Evolutionary conservation across 768 basidiomycete genomes (phyloP), one percentile per base, ranked within the genome.

Genomic region (Rhodocollybia butyracea): DNA sequence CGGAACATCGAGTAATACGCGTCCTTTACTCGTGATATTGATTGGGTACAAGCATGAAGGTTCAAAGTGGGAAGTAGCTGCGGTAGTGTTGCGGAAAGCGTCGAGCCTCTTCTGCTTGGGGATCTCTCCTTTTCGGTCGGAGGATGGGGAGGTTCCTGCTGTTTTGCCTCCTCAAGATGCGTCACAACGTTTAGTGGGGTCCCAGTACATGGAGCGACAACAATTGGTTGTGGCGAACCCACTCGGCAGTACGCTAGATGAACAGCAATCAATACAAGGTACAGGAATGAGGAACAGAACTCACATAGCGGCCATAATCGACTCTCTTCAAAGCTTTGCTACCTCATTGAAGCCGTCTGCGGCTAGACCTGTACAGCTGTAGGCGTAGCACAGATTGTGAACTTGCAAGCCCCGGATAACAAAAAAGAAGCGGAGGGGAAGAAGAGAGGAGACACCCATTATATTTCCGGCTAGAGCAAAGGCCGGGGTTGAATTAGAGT

Each of bases 281-380:
- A 10, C 21, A n/a, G 34, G 12, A 27, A 46, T 50, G 41, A 57
- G 30, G 15, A 51, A 55, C 31, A 22, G n/a, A 45, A 72, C 83
- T 68, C 66, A 86, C 89, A 67, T 90, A 91, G 58, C 79, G 79
- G 1, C 84, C 87, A 67, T 91, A 91, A 7, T 89, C 89, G 67
- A 61, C 88, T 88, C 69, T 91, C 89, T 63, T 91, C 89, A 61
- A 91, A 91, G 63, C 88, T 91, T 68, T 89, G n/a, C n/a, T n/a
- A n/a, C n/a, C n/a, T n/a, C n/a, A n/a, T n/a, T n/a, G n/a, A n/a
- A n/a, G n/a, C n/a, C n/a, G n/a, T n/a, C n/a, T n/a, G n/a, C n/a
- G n/a, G n/a, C n/a, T n/a, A n/a, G n/a, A n/a, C n/a, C n/a, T n/a
- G n/a, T n/a, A n/a, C n/a, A n/a, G n/a, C n/a, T n/a, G n/a, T n/a